phyloP scores from a whole-genome alignment of 2,329 filamentous ascomycete species.

The Acrodontium crateriforme region DNA sequence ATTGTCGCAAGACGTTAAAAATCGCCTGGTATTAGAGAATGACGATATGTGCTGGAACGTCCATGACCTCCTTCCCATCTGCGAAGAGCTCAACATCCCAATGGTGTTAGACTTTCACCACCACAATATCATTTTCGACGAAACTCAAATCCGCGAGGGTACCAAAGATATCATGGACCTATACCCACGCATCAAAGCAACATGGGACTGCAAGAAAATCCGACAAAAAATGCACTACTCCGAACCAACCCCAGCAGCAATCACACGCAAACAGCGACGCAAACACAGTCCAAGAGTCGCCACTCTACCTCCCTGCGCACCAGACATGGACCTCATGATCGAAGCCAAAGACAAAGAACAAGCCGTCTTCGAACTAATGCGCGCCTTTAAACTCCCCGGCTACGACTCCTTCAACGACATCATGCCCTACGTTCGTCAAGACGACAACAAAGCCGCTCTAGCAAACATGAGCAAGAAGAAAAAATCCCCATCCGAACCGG shows the following conservation, averaged over 20 bases:
- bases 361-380: slow-evolving; percentile 88
- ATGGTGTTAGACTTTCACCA: slow-evolving; percentile 89
- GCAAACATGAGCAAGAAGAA: slow-evolving; percentile 27
- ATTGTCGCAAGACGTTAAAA: slow-evolving; percentile 58
- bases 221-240: slow-evolving; percentile 97
- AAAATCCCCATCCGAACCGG: slow-evolving; percentile 25
- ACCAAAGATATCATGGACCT: slow-evolving; percentile 66
- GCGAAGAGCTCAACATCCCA: slow-evolving; percentile 88
- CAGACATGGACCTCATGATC: slow-evolving; percentile 94
- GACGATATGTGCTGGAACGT: slow-evolving; percentile 90
- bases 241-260: slow-evolving; percentile 60
- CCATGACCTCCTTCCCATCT: slow-evolving; percentile 77
- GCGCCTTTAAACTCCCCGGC: slow-evolving; percentile 70
- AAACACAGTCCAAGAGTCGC: slow-evolving; percentile 74
- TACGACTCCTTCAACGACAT: slow-evolving; percentile 64
- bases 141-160: slow-evolving; percentile 60
- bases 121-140: slow-evolving; percentile 84
- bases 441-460: slow-evolving; percentile 49
- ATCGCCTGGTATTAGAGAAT: slow-evolving; percentile 77
- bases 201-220: slow-evolving; percentile 73
- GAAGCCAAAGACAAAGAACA: slow-evolving; percentile 98
- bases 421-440: slow-evolving; percentile 59
- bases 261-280: slow-evolving; percentile 63
- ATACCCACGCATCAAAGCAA: slow-evolving; percentile 64
- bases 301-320: slow-evolving; percentile 66